These are phyloP conservation scores for Pythium aquatile DNA, from an alignment of 352 stramenopile genomes.

Conservation along the genomic window DNA sequence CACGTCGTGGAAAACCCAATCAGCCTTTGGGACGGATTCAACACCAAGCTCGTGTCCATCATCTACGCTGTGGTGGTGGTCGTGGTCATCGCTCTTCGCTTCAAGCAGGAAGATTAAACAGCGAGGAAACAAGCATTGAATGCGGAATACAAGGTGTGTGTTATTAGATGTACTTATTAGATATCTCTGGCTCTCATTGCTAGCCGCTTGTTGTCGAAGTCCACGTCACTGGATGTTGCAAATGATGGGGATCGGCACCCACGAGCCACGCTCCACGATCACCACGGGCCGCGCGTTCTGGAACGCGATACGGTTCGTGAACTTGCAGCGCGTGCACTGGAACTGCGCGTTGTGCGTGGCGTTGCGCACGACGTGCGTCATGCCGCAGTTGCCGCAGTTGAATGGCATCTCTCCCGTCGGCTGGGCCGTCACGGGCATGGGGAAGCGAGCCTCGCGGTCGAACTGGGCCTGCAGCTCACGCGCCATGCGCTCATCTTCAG, in stretches of 20 bases:
- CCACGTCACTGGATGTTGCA: constrained; percentile 54
- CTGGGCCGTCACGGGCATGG: constrained; percentile 38
- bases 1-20: constrained; percentile 66
- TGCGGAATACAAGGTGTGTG: not conserved
- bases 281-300: constrained; percentile 32
- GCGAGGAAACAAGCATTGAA: not conserved
- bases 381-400: constrained; percentile 66
- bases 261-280: constrained; percentile 47
- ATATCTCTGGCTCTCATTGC: not conserved
- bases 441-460: constrained; percentile 27
- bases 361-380: constrained; percentile 61
- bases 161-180: not conserved
- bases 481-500: constrained; percentile 51
- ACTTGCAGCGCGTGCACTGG: constrained; percentile 52
- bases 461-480: constrained; percentile 54
- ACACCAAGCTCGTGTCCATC: constrained; percentile 49
- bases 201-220: not conserved
- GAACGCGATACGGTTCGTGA: constrained; percentile 64
- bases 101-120: constrained; percentile 36
- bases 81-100: constrained; percentile 39
- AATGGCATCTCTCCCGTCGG: constrained; percentile 36
- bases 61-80: constrained; percentile 54
- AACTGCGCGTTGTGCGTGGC: constrained; percentile 53
- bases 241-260: constrained; percentile 63
- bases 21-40: constrained; percentile 64